Base-by-base conservation (phyloP, 2,329 filamentous ascomycete species). In the Aspergillus sojae region DNA sequence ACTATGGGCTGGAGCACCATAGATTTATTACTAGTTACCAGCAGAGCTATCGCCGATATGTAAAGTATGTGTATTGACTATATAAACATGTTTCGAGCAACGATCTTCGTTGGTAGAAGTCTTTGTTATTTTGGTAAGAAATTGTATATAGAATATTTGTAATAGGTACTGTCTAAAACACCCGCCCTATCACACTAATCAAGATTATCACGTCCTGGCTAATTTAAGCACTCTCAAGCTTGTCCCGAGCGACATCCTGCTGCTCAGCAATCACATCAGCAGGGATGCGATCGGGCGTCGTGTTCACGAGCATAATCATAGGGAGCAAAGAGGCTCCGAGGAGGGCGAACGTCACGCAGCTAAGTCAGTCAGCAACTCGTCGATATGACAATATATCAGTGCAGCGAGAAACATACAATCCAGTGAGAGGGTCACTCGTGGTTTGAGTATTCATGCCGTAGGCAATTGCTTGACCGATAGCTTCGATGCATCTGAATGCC, bases 361-460 rank as follows among this genome's bases (percentile, higher is more conserved):
- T 80, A 58, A 16, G 21, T 2, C 12, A 32, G 55, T 64, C 19
- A 65, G 66, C 3, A 36, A 4, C 4, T 6, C 2, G 2, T 12
- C 23, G 6, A 10, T 3, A n/a, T 14, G 30, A 12, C 5, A 46
- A 19, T 14, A 4, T 4, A 4, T 4, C 28, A n/a, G 56, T 14
- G 21, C 54, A 5, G 62, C 46, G n/a, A 19, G 0, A 46, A 63
- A 73, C 77, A 10, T 73, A 80, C 78, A 80, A 79, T 63, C 78
- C 78, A 60, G 78, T 68, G 5, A 80, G 64, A 36, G 78, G 77
- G 50, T 74, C 71, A 30, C 73, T 75, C 36, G 73, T 72, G 28
- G 75, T 79, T 56, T 80, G 75, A 19, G 78, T 80, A 60, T 80
- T 80, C 73, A 80, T 79, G 36, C 77, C 77, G 12, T 80, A 80